Conservation (phyloP, 1,284 basidiomycete species). For the Pascua guehoae region DNA sequence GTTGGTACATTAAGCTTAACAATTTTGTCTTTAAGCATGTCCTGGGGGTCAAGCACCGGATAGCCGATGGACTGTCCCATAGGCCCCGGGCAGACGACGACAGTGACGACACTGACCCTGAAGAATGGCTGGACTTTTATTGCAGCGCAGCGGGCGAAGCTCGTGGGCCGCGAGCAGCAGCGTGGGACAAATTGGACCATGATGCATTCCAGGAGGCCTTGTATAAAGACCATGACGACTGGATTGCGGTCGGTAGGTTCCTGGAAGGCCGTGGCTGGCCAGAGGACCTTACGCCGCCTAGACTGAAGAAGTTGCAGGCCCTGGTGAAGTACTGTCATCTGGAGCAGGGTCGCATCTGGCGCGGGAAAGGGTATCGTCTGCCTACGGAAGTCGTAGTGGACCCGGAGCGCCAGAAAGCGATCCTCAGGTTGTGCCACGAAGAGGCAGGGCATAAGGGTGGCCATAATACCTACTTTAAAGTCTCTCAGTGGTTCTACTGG, state of each 20-base stretch:
- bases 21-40: constrained; percentile 6
- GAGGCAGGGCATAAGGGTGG: not conserved
- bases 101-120: constrained; percentile 3
- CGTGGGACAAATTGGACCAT: too few relatives aligned
- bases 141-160: too few relatives aligned
- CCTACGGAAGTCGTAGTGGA: not conserved
- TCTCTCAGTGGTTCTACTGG: not conserved
- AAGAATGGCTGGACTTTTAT: constrained; percentile 8
- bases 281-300: too few relatives aligned
- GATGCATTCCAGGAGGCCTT: too few relatives aligned
- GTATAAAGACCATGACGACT: too few relatives aligned
- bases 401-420: too few relatives aligned
- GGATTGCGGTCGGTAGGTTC: too few relatives aligned
- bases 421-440: not conserved
- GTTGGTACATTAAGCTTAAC: constrained; percentile 9
- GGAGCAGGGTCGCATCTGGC: not conserved
- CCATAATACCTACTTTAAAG: not conserved
- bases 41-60: not conserved
- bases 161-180: too few relatives aligned
- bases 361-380: not conserved
- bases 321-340: not conserved
- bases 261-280: too few relatives aligned
- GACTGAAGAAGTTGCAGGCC: not conserved
- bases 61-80: constrained; percentile 3
- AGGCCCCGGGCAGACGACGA: not conserved